A percentile compares a stretch with the other conserved stretches of the same genome.
phyloP scores from a whole-genome alignment of 192 early-diverging fungal genomes.

The Rhizoclosmatium globosum region DNA sequence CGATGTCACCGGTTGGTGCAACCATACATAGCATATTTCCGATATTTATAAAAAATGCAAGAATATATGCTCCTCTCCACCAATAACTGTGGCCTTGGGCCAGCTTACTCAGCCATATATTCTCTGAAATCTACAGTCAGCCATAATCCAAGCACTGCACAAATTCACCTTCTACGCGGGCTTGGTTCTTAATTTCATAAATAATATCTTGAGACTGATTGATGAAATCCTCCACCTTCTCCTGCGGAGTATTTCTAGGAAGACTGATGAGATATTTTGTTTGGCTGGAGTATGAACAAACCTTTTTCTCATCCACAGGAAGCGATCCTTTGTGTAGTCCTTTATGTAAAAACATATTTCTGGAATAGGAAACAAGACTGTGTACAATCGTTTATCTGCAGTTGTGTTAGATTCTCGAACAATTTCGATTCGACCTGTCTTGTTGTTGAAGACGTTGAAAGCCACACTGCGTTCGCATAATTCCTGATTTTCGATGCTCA shows the following conservation, averaged over 20 bases:
- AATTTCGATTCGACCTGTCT: conserved; percentile 49
- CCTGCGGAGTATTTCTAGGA: conserved; percentile 41
- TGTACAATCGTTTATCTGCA: conserved; percentile 37
- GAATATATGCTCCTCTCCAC: conserved; percentile 41
- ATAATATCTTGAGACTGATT: conserved; percentile 43
- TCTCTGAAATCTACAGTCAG: conserved; percentile 13
- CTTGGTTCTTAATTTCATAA: conserved; percentile 49
- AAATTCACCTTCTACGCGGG: conserved; percentile 36
- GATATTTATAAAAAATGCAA: conserved; percentile 37
- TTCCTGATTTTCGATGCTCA: conserved; percentile 34
- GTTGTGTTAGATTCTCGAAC: conserved; percentile 36
- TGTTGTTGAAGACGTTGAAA: conserved; percentile 39
- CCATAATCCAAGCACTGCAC: neutral
- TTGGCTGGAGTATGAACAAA: neutral
- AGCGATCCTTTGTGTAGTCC: conserved; percentile 40
- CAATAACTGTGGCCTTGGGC: conserved; percentile 39
- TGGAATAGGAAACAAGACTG: conserved; percentile 50
- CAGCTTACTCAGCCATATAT: conserved; percentile 32
- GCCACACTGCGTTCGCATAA: conserved; percentile 31
- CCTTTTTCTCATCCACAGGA: conserved; percentile 47
- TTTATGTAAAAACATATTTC: conserved; percentile 43
- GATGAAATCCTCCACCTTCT: conserved; percentile 49
- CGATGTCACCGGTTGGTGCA: conserved; percentile 40
- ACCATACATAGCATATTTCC: conserved; percentile 48
- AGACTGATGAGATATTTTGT: neutral